Evolutionary conservation across 305 asterid genomes (phyloP), one percentile per base, ranked within the genome.

Genomic region (Plantago lanceolata): DNA sequence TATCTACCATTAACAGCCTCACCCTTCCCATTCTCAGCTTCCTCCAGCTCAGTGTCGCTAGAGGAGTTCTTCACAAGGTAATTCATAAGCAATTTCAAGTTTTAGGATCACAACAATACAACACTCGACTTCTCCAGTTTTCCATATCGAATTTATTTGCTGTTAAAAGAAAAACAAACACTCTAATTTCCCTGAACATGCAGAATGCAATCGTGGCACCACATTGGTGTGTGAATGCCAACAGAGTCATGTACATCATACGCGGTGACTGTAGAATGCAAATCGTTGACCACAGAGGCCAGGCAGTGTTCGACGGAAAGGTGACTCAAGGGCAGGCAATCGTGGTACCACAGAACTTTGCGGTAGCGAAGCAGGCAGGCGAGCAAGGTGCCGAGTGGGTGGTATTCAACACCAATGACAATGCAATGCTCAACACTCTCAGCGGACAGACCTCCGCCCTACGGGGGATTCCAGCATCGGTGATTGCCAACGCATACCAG

Each of bases 201-300:
- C 81, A 88, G 96, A 75, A 88, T 13, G 88, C 83, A 0, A 67
- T 86, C 3, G 73, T 82, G 75, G 40, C 92, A 18, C 96, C 96
- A 13, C 78, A 70, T 58, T 88, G 90, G 90, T 61, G 43, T 65
- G 66, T 65, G 59, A 88, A 88, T 71, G 81, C 91, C 19, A 87
- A 88, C 80, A 71, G 65, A 62, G 48, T 82, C 19, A 0, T 82
- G 26, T 84, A 81, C 78, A 40, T 61, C 28, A 82, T 87, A 2
- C 81, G 73, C 12, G 96, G 96, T 3, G 80, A 77, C 44, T 61
- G 67, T 8, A 26, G 78, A 11, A 24, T 82, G 0, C 92, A 86
- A 78, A 76, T 88, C 12, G 96, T 86, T 29, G 72, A 88, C 82
- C 81, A 86, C 69, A 55, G 70, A 15, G 96, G 94, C 12, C 74